A percentile compares a stretch with the other conserved stretches of the same genome.
phyloP scores from a whole-genome alignment of 257 asterid species.

The Mitragyna speciosa region DNA sequence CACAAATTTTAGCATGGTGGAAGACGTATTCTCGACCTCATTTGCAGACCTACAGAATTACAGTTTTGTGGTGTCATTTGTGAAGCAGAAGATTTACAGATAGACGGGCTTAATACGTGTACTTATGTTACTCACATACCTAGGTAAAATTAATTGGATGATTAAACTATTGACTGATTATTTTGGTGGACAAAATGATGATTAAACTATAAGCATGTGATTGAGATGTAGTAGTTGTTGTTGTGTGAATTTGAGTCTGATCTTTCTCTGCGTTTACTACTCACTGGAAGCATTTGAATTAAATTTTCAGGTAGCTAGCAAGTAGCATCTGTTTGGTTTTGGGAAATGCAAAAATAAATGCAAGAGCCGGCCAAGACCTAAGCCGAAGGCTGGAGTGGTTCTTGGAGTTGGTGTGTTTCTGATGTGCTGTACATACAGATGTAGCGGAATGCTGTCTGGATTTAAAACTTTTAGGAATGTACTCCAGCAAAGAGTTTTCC shows the following conservation, averaged over 20 bases:
- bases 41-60: not conserved
- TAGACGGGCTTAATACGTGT: not conserved
- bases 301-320: not conserved
- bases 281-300: too few species aligned
- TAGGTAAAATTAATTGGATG: not conserved
- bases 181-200: not conserved
- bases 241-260: not conserved
- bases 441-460: not conserved
- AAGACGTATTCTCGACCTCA: not conserved
- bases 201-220: not conserved
- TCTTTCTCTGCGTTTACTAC: not conserved
- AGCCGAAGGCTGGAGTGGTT: not conserved
- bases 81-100: not conserved
- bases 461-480: slow-evolving; percentile 3
- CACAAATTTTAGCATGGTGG: not conserved
- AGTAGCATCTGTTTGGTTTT: not conserved
- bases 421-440: slow-evolving; percentile 1
- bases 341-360: slow-evolving; percentile 2
- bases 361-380: slow-evolving; percentile 11
- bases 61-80: not conserved
- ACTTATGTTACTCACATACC: not conserved
- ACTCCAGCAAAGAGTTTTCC: not conserved
- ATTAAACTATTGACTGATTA: not conserved
- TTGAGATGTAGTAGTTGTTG: not conserved
- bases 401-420: not conserved